phyloP scores from a whole-genome alignment of 805 yeast species.

The Brettanomyces bruxellensis region DNA sequence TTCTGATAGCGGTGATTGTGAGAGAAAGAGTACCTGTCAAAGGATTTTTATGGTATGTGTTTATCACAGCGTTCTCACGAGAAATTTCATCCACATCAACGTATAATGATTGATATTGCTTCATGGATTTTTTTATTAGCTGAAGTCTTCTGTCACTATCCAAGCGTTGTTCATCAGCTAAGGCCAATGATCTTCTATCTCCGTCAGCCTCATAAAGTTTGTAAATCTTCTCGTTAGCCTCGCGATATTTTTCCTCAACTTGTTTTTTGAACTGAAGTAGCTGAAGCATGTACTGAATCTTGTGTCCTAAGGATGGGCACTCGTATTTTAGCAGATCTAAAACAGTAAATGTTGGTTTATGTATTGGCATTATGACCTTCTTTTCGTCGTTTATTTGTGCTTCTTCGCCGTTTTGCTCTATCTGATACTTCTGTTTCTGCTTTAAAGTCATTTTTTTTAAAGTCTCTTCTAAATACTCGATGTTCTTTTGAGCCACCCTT shows the following conservation, averaged over 20 bases:
- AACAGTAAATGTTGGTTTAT: slow-evolving; percentile 47
- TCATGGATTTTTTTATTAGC: slow-evolving; percentile 71
- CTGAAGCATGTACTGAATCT: slow-evolving; percentile 92
- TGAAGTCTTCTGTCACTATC: slow-evolving; percentile 84
- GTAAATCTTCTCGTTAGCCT: slow-evolving; percentile 84
- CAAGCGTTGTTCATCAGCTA: slow-evolving; percentile 79
- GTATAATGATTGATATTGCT: slow-evolving; percentile 84
- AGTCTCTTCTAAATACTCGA: slow-evolving; percentile 77
- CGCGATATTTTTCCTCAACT: slow-evolving; percentile 88
- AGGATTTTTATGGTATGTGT: slow-evolving; percentile 73
- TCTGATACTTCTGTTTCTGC: slow-evolving; percentile 9
- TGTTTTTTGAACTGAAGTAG: slow-evolving; percentile 89
- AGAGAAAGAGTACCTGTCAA: slow-evolving; percentile 72
- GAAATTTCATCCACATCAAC: slow-evolving; percentile 60
- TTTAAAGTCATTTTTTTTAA: slow-evolving; percentile 47
- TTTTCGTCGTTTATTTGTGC: neutral
- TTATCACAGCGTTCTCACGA: slow-evolving; percentile 55
- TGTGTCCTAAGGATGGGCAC: slow-evolving; percentile 88
- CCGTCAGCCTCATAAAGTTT: slow-evolving; percentile 86
- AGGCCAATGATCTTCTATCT: slow-evolving; percentile 74
- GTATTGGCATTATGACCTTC: slow-evolving; percentile 3
- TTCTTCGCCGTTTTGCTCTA: slow-evolving; percentile 2
- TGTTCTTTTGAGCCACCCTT: slow-evolving; percentile 84
- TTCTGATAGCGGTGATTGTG: slow-evolving; percentile 69
- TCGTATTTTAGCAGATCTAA: slow-evolving; percentile 85